Conservation (phyloP, 495 filamentous ascomycete genomes). For the Oidiodendron maius region DNA sequence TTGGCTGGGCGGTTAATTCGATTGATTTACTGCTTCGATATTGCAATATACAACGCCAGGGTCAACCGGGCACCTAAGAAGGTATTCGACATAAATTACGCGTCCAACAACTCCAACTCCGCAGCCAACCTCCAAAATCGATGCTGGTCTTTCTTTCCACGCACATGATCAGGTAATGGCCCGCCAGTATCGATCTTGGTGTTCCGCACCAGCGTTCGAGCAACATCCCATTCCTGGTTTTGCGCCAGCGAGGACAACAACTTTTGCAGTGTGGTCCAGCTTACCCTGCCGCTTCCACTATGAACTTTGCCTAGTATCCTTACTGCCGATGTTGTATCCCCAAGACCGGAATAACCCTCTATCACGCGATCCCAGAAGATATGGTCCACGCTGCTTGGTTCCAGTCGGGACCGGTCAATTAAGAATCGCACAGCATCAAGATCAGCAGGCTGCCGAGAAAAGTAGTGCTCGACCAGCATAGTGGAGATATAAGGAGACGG, state of each 20-base stretch:
- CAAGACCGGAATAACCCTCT: slow-evolving; percentile 49
- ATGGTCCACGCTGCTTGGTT: slow-evolving; percentile 37
- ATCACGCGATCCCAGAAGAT: slow-evolving; percentile 65
- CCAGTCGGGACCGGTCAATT: slow-evolving; percentile 37
- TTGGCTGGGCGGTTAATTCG: too few relatives aligned
- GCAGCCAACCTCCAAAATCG: slow-evolving; percentile 18
- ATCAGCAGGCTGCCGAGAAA: slow-evolving; percentile 49
- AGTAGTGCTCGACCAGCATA: slow-evolving; percentile 63
- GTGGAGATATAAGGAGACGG: slow-evolving; percentile 61
- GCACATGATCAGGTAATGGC: slow-evolving; percentile 4
- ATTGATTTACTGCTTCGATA: too few relatives aligned
- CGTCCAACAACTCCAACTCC: slow-evolving; percentile 14
- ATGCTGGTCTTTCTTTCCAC: slow-evolving; percentile 12
- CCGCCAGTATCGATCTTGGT: slow-evolving; percentile 11
- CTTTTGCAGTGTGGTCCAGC: slow-evolving; percentile 37
- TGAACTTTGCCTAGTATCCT: slow-evolving; percentile 40
- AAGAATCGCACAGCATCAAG: slow-evolving; percentile 49
- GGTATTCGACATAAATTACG: neutral
- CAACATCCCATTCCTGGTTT: slow-evolving; percentile 29
- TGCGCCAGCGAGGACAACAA: slow-evolving; percentile 41
- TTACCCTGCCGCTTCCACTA: slow-evolving; percentile 30
- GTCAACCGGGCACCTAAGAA: too few relatives aligned
- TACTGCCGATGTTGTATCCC: slow-evolving; percentile 45
- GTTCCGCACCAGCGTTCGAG: slow-evolving; percentile 18
- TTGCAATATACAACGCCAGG: too few relatives aligned